Evolutionary conservation across 2,329 filamentous ascomycete genomes (phyloP), one percentile per base, ranked within the genome.

Genomic region (Sclerotiophoma versabilis): DNA sequence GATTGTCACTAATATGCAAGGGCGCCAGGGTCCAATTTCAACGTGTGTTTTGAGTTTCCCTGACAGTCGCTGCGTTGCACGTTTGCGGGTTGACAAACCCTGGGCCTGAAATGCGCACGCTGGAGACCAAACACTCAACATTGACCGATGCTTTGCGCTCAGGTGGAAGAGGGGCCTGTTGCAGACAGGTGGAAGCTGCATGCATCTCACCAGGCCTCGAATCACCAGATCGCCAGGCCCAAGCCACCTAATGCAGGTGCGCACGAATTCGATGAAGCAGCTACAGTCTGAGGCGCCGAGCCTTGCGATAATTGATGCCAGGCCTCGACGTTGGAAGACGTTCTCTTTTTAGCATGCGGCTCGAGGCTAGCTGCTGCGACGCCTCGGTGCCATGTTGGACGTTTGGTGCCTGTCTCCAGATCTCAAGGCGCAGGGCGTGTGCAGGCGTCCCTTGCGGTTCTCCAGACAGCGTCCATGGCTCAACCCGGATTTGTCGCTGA

Each of bases 401-500:
- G 47, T 44, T 27, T 55, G 62, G 68, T 69, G 54, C 64, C 65
- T 70, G 66, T 52, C 39, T 49, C 34, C 45, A 54, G 50, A 54
- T 63, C 51, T 56, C 54, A n/a, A 30, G 43, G 66, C 66, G 69
- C 69, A 71, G 68, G 69, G 67, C 41, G 49, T 39, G 33, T 20
- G 27, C 41, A 38, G 41, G 33, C 20, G 34, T 27, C 20, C 49
- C 50, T 33, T 39, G 45, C 41, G 27, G 34, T 34, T 33, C 23
- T 22, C 27, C 29, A 34, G 25, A 45, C 45, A 37, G 36, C 15
- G 27, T 14, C 23, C 45, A 54, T 25, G 29, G 46, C 45, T 45
- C 39, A 29, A 22, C 39, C 41, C 30, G 20, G 25, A 41, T 20
- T 11, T 27, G 51, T 45, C 41, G 33, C 39, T 41, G 39, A 49